phyloP scores from a whole-genome alignment of 202 grass and related monocot genomes.

The Musa balbisiana region DNA sequence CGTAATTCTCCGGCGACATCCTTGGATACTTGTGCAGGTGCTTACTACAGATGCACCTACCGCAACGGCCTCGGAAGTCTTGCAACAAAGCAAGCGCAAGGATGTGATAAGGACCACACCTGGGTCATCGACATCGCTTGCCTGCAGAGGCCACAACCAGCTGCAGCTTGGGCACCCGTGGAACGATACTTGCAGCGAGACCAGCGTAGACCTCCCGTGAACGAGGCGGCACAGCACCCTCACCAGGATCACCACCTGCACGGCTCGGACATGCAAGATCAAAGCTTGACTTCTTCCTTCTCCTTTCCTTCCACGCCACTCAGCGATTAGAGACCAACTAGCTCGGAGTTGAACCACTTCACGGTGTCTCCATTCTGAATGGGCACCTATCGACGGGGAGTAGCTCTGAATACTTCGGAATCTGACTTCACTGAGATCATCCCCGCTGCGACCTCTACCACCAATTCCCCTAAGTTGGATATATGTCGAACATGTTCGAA shows the following conservation, averaged over 20 bases:
- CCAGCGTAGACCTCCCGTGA: too few relatives aligned
- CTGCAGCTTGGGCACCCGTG: too few relatives aligned
- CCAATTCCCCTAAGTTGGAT: too few relatives aligned
- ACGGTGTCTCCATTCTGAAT: slow-evolving; percentile 18
- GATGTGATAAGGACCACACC: slow-evolving; percentile 51
- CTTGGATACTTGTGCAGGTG: slow-evolving; percentile 34
- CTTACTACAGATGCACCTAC: slow-evolving; percentile 87
- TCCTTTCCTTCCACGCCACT: not conserved
- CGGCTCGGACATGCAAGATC: slow-evolving; percentile 6
- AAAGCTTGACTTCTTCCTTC: slow-evolving; percentile 29
- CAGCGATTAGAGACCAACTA: not conserved
- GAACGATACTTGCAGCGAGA: too few relatives aligned
- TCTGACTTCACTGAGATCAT: too few relatives aligned
- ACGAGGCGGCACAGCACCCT: not conserved
- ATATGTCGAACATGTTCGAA: too few relatives aligned
- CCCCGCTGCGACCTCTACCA: too few relatives aligned
- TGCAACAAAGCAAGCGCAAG: slow-evolving; percentile 78
- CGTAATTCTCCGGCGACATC: not conserved
- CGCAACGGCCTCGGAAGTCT: slow-evolving; percentile 39
- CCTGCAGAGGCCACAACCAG: slow-evolving; percentile 26
- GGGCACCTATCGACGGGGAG: slow-evolving; percentile 4
- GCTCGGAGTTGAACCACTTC: slow-evolving; percentile 32
- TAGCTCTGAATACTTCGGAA: too few relatives aligned
- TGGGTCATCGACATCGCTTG: slow-evolving; percentile 61
- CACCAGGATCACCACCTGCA: not conserved